phyloP scores from a whole-genome alignment of 2,329 filamentous ascomycete species.

The Trichoderma oligosporum region DNA sequence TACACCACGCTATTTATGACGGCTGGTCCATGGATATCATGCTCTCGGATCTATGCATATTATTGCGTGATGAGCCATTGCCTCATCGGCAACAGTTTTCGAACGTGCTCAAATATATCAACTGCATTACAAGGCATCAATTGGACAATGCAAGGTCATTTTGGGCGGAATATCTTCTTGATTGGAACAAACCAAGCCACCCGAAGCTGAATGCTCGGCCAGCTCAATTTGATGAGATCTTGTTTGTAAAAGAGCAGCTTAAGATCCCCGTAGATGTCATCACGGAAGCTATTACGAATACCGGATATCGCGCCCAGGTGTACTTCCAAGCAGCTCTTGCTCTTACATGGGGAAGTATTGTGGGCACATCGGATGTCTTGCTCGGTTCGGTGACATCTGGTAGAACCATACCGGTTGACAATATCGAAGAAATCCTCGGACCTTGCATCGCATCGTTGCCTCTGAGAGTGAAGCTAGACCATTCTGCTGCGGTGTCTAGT shows the following conservation, averaged over 20 bases:
- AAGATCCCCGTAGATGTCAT: conserved; percentile 22
- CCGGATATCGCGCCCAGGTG: conserved; percentile 60
- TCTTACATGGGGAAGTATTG: conserved; percentile 62
- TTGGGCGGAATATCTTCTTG: conserved; percentile 65
- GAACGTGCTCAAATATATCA: conserved; percentile 52
- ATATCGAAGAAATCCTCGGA: conserved; percentile 70
- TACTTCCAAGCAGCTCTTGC: conserved; percentile 71
- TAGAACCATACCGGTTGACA: conserved; percentile 65
- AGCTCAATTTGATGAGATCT: conserved; percentile 25
- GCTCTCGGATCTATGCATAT: conserved; percentile 57
- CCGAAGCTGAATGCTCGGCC: conserved; percentile 45
- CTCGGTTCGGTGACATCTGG: conserved; percentile 82
- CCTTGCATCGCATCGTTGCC: conserved; percentile 78
- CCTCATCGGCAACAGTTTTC: conserved; percentile 55
- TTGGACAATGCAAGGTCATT: conserved; percentile 52
- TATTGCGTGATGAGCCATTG: conserved; percentile 38
- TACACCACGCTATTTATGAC: conserved; percentile 86
- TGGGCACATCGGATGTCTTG: conserved; percentile 62
- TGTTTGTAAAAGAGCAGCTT: conserved; percentile 21
- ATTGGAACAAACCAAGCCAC: conserved; percentile 50
- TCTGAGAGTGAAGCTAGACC: conserved; percentile 58
- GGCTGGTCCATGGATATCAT: conserved; percentile 87
- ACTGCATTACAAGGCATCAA: conserved; percentile 26
- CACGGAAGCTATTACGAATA: conserved; percentile 34
- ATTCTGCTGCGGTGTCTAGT: conserved; percentile 51